phyloP scores from a whole-genome alignment of 306 rosid species.

The Medicago ruthenica region DNA sequence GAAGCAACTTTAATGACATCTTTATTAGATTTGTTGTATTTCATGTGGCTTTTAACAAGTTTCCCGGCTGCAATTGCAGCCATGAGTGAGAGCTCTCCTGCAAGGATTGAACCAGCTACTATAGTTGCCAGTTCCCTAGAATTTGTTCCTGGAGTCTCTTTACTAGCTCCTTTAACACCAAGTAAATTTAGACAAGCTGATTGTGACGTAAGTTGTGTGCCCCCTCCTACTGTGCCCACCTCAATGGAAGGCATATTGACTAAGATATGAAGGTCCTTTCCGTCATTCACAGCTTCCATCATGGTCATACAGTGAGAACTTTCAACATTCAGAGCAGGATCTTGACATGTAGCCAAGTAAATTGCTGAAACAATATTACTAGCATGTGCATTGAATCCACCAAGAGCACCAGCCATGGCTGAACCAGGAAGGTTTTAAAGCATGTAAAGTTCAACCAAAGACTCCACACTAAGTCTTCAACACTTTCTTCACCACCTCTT shows the following conservation, averaged over 20 bases:
- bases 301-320: constrained; percentile 74
- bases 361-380: constrained; percentile 71
- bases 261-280: constrained; percentile 65
- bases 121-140: constrained; percentile 44
- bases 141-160: constrained; percentile 62
- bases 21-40: too few species aligned
- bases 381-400: constrained; percentile 88
- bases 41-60: constrained; percentile 36
- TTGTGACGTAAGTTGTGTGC: constrained; percentile 71
- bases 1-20: too few species aligned
- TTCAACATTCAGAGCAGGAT: neutral
- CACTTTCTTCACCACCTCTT: too few species aligned
- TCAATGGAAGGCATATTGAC: constrained; percentile 23
- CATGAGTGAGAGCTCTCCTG: too few species aligned
- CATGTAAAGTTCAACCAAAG: constrained; percentile 87
- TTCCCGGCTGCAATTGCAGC: too few species aligned
- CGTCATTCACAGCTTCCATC: constrained; percentile 66
- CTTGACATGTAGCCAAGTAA: constrained; percentile 32
- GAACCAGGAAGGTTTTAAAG: constrained; percentile 53
- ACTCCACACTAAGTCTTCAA: too few species aligned
- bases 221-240: constrained; percentile 39
- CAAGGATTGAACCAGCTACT: too few species aligned
- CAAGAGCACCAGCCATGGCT: constrained; percentile 20
- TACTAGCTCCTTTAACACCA: constrained; percentile 70
- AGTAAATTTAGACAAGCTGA: constrained; percentile 71